Evolutionary conservation across 495 filamentous ascomycete species (phyloP).

Genomic region (Rostrohypoxylon terebratum): DNA sequence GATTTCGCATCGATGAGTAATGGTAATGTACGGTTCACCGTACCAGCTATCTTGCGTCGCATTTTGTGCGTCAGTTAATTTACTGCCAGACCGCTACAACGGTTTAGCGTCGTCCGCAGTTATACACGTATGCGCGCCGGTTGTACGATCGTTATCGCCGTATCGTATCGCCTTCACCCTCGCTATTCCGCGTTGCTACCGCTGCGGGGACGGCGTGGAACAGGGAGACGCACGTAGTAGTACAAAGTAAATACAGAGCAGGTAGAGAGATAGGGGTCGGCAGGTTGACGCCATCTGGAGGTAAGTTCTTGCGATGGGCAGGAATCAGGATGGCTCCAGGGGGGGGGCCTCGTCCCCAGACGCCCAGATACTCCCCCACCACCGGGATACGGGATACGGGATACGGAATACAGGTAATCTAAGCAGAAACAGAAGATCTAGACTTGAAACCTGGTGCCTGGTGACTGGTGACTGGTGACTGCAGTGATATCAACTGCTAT

Average conservation of each 20-base stretch:
- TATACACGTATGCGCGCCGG: slow-evolving; percentile 3
- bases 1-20: slow-evolving; percentile 23
- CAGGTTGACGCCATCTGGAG: slow-evolving; percentile 43
- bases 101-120: slow-evolving; percentile 10
- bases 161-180: background rate
- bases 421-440: background rate
- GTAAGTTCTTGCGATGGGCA: slow-evolving; percentile 44
- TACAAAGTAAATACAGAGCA: too few species aligned
- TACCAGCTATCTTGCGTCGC: slow-evolving; percentile 28
- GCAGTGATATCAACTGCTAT: slow-evolving; percentile 7
- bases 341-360: slow-evolving; percentile 3
- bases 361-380: slow-evolving; percentile 4
- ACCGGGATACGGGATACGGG: background rate
- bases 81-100: slow-evolving; percentile 44
- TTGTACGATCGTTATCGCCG: slow-evolving; percentile 21
- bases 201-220: slow-evolving; percentile 15
- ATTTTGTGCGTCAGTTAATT: slow-evolving; percentile 43
- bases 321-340: too few species aligned
- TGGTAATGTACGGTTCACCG: slow-evolving; percentile 15
- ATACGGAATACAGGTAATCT: background rate
- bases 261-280: background rate
- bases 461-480: too few species aligned
- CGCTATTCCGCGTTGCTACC: slow-evolving; percentile 10
- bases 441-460: slow-evolving; percentile 6
- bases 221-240: background rate